These are phyloP conservation scores for Thielaviopsis musarum DNA, from an alignment of 2,329 filamentous ascomycete genomes.

Conservation along the genomic window DNA sequence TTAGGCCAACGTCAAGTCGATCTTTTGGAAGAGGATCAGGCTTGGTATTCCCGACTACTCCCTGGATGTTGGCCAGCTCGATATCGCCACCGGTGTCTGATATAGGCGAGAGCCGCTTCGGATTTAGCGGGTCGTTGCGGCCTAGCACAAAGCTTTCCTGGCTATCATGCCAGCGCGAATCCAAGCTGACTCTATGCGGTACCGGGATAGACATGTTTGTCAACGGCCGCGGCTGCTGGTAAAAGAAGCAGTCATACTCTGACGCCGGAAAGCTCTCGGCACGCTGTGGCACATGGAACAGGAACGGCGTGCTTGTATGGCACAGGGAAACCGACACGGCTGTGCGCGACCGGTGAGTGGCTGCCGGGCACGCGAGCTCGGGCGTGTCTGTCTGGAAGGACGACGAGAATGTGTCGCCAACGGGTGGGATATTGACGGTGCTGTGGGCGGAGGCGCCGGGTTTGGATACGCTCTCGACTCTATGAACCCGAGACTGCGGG, in stretches of 20 bases:
- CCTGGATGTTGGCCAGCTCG: too few species aligned
- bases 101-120: too few species aligned
- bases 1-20: too few species aligned
- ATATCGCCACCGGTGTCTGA: too few species aligned
- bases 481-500: too few species aligned
- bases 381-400: neutral
- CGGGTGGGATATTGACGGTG: neutral
- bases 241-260: slow-evolving; percentile 3
- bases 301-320: neutral
- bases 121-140: slow-evolving; percentile 17
- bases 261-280: slow-evolving; percentile 2
- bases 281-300: neutral
- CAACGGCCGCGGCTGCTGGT: neutral
- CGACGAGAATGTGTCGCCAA: neutral
- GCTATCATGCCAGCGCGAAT: slow-evolving; percentile 16
- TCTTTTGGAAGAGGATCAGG: too few species aligned
- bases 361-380: neutral
- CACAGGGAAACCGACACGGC: too few species aligned
- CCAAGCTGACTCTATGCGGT: neutral
- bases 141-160: slow-evolving; percentile 20
- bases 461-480: too few species aligned
- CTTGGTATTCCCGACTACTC: too few species aligned
- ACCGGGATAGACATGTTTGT: neutral
- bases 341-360: too few species aligned
- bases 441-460: too few species aligned